Percentiles rank a stretch among this genome's conserved stretches.
Evolutionary conservation across 1,284 basidiomycete species (phyloP).

Genomic region (Ganoderma multipileum): DNA sequence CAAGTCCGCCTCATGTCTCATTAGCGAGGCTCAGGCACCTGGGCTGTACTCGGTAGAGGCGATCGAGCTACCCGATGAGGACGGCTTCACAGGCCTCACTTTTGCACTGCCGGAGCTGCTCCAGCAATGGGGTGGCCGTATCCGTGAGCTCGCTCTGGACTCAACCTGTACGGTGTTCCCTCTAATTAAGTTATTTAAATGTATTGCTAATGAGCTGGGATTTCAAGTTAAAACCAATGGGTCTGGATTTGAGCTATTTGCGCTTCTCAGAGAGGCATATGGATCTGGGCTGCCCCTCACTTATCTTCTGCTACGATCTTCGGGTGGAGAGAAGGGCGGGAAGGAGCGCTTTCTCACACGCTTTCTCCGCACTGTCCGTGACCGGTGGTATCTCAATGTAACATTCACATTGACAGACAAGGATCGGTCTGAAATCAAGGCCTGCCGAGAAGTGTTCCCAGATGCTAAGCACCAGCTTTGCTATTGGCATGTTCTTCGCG

Average conservation of each 20-base stretch:
- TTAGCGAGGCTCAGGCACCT: neutral
- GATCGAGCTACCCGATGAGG: neutral
- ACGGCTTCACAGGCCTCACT: neutral
- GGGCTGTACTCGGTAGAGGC: neutral
- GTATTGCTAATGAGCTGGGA: neutral
- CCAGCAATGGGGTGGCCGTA: neutral
- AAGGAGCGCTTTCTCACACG: neutral
- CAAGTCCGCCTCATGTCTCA: neutral
- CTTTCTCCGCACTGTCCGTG: neutral
- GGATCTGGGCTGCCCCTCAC: neutral
- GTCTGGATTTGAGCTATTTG: neutral
- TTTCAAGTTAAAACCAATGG: neutral
- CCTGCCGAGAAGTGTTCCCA: constrained; percentile 20
- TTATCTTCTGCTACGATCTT: neutral
- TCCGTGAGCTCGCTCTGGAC: neutral
- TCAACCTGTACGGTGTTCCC: neutral
- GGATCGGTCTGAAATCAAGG: constrained; percentile 33
- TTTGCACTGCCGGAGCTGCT: neutral
- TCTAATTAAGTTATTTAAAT: neutral
- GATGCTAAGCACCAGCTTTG: constrained; percentile 29
- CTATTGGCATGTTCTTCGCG: constrained; percentile 31
- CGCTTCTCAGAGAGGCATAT: neutral
- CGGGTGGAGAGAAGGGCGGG: neutral
- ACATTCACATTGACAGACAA: constrained; percentile 29
- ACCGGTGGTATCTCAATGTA: constrained; percentile 15